These are phyloP conservation scores for Xerocomellus chrysenteron DNA, from an alignment of 768 basidiomycete species.

Conservation along the genomic window DNA sequence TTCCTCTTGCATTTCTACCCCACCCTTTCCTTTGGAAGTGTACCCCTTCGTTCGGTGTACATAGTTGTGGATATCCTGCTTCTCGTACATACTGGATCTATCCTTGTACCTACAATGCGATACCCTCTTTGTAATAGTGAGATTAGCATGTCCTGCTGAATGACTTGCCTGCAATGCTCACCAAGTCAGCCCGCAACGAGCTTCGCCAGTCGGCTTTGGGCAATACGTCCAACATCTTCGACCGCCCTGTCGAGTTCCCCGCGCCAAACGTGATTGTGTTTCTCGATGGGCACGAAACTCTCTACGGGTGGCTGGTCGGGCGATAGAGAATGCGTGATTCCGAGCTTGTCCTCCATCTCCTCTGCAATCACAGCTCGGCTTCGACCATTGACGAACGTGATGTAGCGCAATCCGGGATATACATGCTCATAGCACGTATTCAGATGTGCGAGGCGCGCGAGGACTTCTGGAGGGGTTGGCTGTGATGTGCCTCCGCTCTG, in stretches of 20 bases:
- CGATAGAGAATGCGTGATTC: slow-evolving; percentile 49
- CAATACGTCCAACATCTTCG: slow-evolving; percentile 71
- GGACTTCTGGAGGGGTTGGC: slow-evolving; percentile 70
- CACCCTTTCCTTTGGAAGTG: not conserved
- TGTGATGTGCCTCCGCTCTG: slow-evolving; percentile 52
- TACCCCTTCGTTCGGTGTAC: slow-evolving; percentile 9
- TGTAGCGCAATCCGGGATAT: slow-evolving; percentile 79
- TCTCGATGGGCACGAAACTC: slow-evolving; percentile 38
- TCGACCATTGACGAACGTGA: slow-evolving; percentile 91
- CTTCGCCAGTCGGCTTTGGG: slow-evolving; percentile 59
- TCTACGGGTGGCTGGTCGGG: slow-evolving; percentile 36
- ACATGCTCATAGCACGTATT: slow-evolving; percentile 74
- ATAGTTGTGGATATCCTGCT: slow-evolving; percentile 4
- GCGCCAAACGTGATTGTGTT: slow-evolving; percentile 52
- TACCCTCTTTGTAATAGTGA: not conserved
- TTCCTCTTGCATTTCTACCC: slow-evolving; percentile 5
- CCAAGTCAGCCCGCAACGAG: slow-evolving; percentile 9
- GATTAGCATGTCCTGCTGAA: not conserved
- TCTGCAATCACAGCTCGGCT: slow-evolving; percentile 65
- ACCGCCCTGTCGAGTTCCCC: slow-evolving; percentile 72
- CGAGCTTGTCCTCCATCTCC: slow-evolving; percentile 75
- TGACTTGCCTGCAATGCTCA: not conserved
- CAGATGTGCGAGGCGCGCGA: slow-evolving; percentile 68
- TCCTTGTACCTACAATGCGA: slow-evolving; percentile 17
- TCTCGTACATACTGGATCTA: not conserved